Conservation (phyloP, 2,329 filamentous ascomycete genomes). For the Monilinia vaccinii-corymbosi region DNA sequence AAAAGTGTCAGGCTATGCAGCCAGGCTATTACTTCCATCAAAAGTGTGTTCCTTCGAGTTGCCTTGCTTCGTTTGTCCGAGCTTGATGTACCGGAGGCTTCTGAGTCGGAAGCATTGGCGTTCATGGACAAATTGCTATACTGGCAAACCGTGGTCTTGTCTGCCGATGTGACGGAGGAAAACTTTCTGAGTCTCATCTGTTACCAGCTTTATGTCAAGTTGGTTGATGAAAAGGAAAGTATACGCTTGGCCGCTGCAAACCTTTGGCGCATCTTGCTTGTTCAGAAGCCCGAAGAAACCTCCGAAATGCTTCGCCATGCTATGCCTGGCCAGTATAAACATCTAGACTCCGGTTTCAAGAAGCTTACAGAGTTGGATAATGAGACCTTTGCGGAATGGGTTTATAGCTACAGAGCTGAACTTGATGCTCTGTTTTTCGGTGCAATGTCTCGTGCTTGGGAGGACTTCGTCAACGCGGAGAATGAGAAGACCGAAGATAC, state of each 20-base stretch:
- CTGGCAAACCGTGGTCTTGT: slow-evolving; percentile 89
- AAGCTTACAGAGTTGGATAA: slow-evolving; percentile 84
- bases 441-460: slow-evolving; percentile 74
- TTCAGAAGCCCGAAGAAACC: slow-evolving; percentile 84
- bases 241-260: slow-evolving; percentile 72
- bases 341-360: slow-evolving; percentile 68
- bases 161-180: slow-evolving; percentile 67
- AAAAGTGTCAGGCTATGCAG: slow-evolving; percentile 90
- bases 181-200: slow-evolving; percentile 78
- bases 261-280: slow-evolving; percentile 83
- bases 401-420: slow-evolving; percentile 69
- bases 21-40: slow-evolving; percentile 69
- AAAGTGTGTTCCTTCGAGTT: slow-evolving; percentile 68
- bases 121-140: slow-evolving; percentile 84
- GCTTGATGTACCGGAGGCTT: slow-evolving; percentile 55
- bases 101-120: slow-evolving; percentile 52
- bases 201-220: slow-evolving; percentile 85
- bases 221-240: slow-evolving; percentile 59
- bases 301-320: slow-evolving; percentile 63
- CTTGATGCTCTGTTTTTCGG: slow-evolving; percentile 78
- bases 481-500: slow-evolving; percentile 74
- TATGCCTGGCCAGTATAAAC: slow-evolving; percentile 59
- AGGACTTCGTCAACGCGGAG: slow-evolving; percentile 74
- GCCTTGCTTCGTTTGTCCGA: slow-evolving; percentile 77
- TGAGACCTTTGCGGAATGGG: slow-evolving; percentile 78